phyloP scores from a whole-genome alignment of 495 filamentous ascomycete species.

The Penicillium atrosanguineum region DNA sequence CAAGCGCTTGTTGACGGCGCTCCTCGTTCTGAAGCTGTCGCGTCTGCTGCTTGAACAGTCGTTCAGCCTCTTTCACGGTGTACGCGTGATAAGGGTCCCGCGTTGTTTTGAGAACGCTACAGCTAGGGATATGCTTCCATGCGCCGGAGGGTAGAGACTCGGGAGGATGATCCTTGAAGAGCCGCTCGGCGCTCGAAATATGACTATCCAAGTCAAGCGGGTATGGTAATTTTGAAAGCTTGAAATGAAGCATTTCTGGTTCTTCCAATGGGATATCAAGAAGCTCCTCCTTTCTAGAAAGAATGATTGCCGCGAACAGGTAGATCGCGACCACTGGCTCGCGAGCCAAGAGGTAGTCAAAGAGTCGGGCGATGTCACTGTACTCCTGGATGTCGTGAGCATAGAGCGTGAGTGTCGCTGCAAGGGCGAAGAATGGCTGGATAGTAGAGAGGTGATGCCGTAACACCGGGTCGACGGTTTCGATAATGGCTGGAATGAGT shows the following conservation, averaged over 20 bases:
- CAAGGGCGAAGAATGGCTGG: conserved; percentile 87
- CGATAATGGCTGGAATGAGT: conserved; percentile 78
- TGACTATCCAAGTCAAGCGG: conserved; percentile 80
- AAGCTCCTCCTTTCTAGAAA: conserved; percentile 75
- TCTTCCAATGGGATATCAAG: conserved; percentile 80
- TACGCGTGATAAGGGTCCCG: conserved; percentile 46
- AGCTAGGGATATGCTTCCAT: conserved; percentile 69
- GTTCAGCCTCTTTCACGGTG: conserved; percentile 57
- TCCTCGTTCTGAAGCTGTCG: conserved; percentile 64
- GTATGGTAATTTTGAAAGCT: conserved; percentile 81
- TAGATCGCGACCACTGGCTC: conserved; percentile 87
- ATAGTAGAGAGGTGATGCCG: conserved; percentile 69
- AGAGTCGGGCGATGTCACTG: conserved; percentile 79
- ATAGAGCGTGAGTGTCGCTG: conserved; percentile 89
- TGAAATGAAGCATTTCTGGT: conserved; percentile 89
- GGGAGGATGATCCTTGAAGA: conserved; percentile 70
- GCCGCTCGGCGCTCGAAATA: conserved; percentile 57
- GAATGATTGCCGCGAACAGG: conserved; percentile 84
- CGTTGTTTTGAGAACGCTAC: conserved; percentile 84
- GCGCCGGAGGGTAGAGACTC: conserved; percentile 58
- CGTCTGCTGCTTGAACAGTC: conserved; percentile 66
- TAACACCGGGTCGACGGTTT: conserved; percentile 63
- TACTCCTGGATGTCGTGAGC: conserved; percentile 93
- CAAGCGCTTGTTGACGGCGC: conserved; percentile 49
- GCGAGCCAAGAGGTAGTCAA: conserved; percentile 82